Evolutionary conservation across 306 rosid species (phyloP).

Genomic region (Quillaja saponaria): DNA sequence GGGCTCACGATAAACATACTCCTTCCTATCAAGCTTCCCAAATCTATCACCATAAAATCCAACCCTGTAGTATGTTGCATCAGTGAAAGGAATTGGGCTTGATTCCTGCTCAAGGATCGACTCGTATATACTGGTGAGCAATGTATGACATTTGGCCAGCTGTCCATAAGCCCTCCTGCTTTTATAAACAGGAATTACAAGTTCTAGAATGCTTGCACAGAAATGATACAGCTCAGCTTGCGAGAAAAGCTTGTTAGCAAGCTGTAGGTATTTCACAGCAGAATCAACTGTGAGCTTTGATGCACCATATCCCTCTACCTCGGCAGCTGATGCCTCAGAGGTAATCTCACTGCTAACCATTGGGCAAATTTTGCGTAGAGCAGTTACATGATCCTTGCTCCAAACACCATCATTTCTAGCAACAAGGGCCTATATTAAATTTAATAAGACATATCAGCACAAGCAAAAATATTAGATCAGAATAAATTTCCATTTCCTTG

Average conservation of each 20-base stretch:
- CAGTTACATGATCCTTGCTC: constrained; percentile 90
- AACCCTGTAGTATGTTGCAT: constrained; percentile 94
- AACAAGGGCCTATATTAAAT: constrained; percentile 77
- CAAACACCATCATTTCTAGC: constrained; percentile 98
- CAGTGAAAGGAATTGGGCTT: constrained; percentile 93
- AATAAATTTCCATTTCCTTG: too few species aligned
- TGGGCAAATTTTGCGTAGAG: constrained; percentile 93
- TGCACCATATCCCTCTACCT: constrained; percentile 98
- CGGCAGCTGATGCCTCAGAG: constrained; percentile 97
- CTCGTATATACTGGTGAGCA: constrained; percentile 80
- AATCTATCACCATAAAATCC: constrained; percentile 91
- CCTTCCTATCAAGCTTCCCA: constrained; percentile 83
- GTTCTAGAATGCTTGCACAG: constrained; percentile 95
- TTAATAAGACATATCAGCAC: constrained; percentile 20
- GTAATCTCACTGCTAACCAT: constrained; percentile 95
- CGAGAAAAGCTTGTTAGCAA: constrained; percentile 93
- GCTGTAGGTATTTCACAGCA: constrained; percentile 96
- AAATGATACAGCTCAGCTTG: constrained; percentile 98
- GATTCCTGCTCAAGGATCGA: constrained; percentile 97
- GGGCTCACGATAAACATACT: constrained; percentile 90
- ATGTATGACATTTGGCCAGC: constrained; percentile 87
- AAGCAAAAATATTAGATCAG: background rate
- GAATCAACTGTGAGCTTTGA: constrained; percentile 93
- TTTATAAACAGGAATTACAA: constrained; percentile 91
- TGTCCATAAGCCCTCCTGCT: constrained; percentile 93